These are phyloP conservation scores for Phytopythium delawarense DNA, from an alignment of 352 stramenopile genomes.

Conservation along the genomic window DNA sequence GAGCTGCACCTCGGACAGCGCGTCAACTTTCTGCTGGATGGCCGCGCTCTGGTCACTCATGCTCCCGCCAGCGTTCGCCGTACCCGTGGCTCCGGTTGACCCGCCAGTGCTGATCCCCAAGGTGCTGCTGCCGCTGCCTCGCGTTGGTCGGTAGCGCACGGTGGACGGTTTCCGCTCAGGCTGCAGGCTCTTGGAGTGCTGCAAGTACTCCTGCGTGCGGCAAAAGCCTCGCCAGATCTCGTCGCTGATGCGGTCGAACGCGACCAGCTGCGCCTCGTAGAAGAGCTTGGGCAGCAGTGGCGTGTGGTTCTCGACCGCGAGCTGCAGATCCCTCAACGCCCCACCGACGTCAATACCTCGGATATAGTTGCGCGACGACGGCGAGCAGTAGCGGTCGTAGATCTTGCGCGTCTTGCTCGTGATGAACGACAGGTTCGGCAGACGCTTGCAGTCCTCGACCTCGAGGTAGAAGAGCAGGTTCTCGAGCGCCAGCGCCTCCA, in stretches of 20 bases:
- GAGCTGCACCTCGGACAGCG: conserved; percentile 61
- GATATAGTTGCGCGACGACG: conserved; percentile 46
- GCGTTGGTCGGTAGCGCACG: neutral
- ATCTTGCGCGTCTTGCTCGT: conserved; percentile 72
- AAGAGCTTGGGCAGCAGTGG: conserved; percentile 60
- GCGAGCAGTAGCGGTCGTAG: conserved; percentile 71
- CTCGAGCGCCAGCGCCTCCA: conserved; percentile 75
- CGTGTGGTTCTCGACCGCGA: conserved; percentile 35
- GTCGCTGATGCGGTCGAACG: conserved; percentile 61
- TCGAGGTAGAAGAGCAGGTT: conserved; percentile 85
- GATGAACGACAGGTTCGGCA: conserved; percentile 81
- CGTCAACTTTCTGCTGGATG: conserved; percentile 50
- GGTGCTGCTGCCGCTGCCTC: neutral
- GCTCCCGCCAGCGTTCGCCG: neutral
- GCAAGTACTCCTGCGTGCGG: conserved; percentile 65
- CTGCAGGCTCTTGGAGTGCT: conserved; percentile 45
- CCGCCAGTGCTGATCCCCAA: neutral
- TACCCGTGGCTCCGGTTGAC: conserved; percentile 10
- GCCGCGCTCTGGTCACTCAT: conserved; percentile 41
- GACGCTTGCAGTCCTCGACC: conserved; percentile 79
- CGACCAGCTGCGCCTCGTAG: conserved; percentile 55
- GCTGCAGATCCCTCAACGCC: conserved; percentile 41
- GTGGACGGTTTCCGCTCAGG: conserved; percentile 16
- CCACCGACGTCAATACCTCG: conserved; percentile 23
- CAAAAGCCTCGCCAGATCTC: conserved; percentile 67